Conservation (phyloP, 805 yeast genomes). For the Candida easanensis region DNA sequence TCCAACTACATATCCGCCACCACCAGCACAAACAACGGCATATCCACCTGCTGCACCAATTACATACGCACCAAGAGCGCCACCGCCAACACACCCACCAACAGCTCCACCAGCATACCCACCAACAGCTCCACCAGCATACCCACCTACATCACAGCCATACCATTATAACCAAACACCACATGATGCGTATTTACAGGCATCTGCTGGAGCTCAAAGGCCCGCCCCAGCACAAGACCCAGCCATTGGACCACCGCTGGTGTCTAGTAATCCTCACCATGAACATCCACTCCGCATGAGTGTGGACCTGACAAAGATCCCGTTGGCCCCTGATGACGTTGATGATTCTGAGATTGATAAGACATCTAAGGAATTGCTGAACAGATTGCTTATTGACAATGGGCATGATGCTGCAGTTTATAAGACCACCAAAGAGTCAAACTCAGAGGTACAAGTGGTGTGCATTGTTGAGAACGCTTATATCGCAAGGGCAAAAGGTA, state of each 20-base stretch:
- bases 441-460: constrained; percentile 20
- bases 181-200: background rate
- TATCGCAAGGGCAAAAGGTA: constrained; percentile 17
- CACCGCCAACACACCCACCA: no score
- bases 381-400: constrained; percentile 9
- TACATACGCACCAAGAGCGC: background rate
- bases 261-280: background rate
- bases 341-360: constrained; percentile 9
- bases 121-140: background rate
- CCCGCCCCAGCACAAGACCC: no score
- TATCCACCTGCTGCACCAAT: no score
- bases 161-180: background rate
- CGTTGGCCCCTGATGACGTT: background rate
- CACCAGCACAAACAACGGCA: background rate
- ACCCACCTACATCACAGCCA: background rate
- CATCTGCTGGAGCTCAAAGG: background rate
- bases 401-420: constrained; percentile 18
- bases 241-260: background rate
- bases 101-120: background rate
- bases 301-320: background rate
- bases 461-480: constrained; percentile 14
- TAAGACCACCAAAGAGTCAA: constrained; percentile 17
- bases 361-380: constrained; percentile 18
- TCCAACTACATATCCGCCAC: no score
- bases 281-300: constrained; percentile 2